Base-by-base conservation (phyloP, 169 alveolate species). In the Plasmodium knowlesi region DNA sequence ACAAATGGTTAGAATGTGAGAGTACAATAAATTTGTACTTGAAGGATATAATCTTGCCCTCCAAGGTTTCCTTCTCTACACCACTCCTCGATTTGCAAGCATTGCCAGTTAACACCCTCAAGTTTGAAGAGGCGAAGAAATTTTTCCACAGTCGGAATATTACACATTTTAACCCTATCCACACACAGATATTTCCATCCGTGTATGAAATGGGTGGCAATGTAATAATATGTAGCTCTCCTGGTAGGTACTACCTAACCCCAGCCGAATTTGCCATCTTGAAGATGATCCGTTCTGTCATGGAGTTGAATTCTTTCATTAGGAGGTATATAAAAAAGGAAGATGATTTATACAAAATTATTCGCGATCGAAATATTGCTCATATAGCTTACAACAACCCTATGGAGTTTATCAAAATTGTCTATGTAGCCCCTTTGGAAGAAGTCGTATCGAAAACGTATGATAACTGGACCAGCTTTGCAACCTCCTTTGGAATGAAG, bases 81-180 rank as follows among this genome's bases (percentile, higher is more conserved):
- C 99, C 98, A 81, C 96, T 99, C 84, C 96, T 98, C 50, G 99
- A 99, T 95, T 93, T 98, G 95, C 99, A 98, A 94, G 99, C 99
- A 9, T 96, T 98, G 37, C 99, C 99, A 5, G 95, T 98, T 43
- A 91, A 97, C 61, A 97, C 98, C 1, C 83, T 98, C 74, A 97
- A 97, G 71, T 97, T 96, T 96, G 96, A 96, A 37, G 96, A 97
- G 12, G 98, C 98, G 14, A 99, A 97, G 89, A 94, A 95, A 1
- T 92, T 96, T n/a, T 96, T 96, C 78, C 96, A 94, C 79, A 28
- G 32, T 54, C 70, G 95, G 70, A 71, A 94, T 76, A 39, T 93
- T 12, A 39, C 72, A 41, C 89, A 67, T 37, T 95, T 96, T 76
- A 94, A 94, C 67, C 93, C 96, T 2, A 84, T 96, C 8, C 92